Evolutionary conservation across 2,329 filamentous ascomycete genomes (phyloP).

Genomic region (Nigrospora oryzae): DNA sequence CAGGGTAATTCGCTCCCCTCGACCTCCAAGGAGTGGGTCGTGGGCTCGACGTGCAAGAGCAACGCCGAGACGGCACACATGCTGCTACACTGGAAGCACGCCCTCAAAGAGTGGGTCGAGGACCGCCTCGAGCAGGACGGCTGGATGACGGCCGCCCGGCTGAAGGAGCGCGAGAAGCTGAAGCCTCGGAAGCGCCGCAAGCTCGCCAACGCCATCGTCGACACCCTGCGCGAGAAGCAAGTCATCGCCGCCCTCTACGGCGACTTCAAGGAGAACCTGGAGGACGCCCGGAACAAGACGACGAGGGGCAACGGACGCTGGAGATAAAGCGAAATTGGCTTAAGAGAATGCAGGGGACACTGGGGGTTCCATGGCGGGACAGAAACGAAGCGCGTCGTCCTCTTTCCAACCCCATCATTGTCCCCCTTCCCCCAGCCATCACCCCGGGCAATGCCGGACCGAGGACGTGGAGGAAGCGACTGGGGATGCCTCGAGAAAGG

Average conservation of each 20-base stretch:
- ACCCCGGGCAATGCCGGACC: no score
- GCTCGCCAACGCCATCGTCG: slow-evolving; percentile 55
- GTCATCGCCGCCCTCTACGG: slow-evolving; percentile 54
- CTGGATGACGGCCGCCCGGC: slow-evolving; percentile 45
- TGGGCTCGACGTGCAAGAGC: slow-evolving; percentile 31
- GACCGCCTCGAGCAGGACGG: slow-evolving; percentile 50
- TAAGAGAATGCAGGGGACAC: no score
- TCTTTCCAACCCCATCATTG: no score
- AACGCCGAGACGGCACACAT: slow-evolving; percentile 61
- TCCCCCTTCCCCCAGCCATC: no score
- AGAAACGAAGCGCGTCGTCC: no score
- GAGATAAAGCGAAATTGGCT: slow-evolving; percentile 1
- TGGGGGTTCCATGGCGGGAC: no score
- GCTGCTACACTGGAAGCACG: slow-evolving; percentile 67
- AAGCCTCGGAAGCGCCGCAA: slow-evolving; percentile 49
- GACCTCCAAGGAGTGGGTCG: slow-evolving; percentile 28
- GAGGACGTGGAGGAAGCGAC: no score
- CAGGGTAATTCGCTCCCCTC: slow-evolving; percentile 26
- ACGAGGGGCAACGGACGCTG: slow-evolving; percentile 17
- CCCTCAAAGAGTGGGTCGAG: slow-evolving; percentile 65
- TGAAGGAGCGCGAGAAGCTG: slow-evolving; percentile 54
- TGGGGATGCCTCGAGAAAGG: no score
- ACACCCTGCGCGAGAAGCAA: slow-evolving; percentile 51
- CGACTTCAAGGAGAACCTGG: slow-evolving; percentile 56
- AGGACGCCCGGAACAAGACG: slow-evolving; percentile 42